These are phyloP conservation scores for Tetrahymena malaccensis DNA, from an alignment of 73 alveolate genomes.

Conservation along the genomic window DNA sequence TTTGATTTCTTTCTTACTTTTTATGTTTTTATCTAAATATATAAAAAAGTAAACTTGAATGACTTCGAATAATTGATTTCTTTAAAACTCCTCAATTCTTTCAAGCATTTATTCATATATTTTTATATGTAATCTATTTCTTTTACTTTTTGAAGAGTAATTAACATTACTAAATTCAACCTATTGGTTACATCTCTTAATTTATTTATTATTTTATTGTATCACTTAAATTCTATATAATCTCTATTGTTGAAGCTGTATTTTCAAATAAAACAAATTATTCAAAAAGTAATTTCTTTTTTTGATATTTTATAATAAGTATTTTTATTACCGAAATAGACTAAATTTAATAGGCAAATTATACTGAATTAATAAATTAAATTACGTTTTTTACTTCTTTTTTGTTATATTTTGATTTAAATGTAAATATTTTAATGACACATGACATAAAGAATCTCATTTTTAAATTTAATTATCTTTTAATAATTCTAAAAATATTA, in stretches of 20 bases:
- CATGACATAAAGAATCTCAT: too few species aligned
- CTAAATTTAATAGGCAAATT: background rate
- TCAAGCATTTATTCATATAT: background rate
- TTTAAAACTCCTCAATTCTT: background rate
- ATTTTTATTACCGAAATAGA: too few species aligned
- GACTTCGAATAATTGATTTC: background rate
- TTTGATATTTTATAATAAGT: background rate
- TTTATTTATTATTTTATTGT: too few species aligned
- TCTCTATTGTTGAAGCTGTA: background rate
- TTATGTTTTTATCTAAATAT: too few species aligned
- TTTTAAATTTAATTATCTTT: too few species aligned
- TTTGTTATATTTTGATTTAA: too few species aligned
- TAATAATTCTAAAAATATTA: too few species aligned
- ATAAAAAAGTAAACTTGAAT: background rate
- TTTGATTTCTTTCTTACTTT: too few species aligned
- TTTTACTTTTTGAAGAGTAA: background rate
- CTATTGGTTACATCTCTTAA: background rate
- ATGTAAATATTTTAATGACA: too few species aligned
- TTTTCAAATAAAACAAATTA: too few species aligned
- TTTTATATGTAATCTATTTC: background rate
- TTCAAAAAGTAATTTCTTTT: too few species aligned
- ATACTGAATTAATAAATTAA: background rate
- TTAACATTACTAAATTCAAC: background rate
- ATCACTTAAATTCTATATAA: background rate
- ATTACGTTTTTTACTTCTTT: too few species aligned